These are phyloP conservation scores for Pleurotus giganteus DNA, from an alignment of 768 basidiomycete genomes.

Conservation along the genomic window DNA sequence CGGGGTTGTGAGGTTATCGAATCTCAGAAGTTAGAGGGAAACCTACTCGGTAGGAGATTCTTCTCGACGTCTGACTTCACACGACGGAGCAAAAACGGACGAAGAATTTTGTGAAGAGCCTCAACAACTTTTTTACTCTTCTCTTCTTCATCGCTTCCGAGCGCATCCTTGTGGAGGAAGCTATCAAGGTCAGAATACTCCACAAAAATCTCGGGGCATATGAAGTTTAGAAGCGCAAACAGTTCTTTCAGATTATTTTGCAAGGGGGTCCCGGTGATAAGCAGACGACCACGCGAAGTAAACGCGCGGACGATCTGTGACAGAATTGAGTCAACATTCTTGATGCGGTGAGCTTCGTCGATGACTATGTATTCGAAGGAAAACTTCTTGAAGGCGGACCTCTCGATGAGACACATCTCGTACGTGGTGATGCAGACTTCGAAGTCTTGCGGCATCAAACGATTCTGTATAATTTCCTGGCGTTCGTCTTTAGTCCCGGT, in stretches of 20 bases:
- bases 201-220: conserved; percentile 94
- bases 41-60: conserved; percentile 82
- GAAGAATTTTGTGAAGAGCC: conserved; percentile 93
- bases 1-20: conserved; percentile 4
- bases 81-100: conserved; percentile 90
- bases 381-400: conserved; percentile 88
- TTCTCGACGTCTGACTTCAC: conserved; percentile 99
- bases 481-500: conserved; percentile 92
- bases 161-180: conserved; percentile 89
- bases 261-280: conserved; percentile 96
- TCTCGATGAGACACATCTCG: conserved; percentile 96
- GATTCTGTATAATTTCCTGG: conserved; percentile 71
- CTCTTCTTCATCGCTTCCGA: conserved; percentile 62
- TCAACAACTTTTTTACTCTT: conserved; percentile 93
- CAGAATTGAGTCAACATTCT: conserved; percentile 96
- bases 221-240: conserved; percentile 90
- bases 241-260: conserved; percentile 98
- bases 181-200: conserved; percentile 89
- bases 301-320: conserved; percentile 93
- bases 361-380: conserved; percentile 98
- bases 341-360: conserved; percentile 98
- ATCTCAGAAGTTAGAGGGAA: background rate
- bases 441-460: conserved; percentile 84
- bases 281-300: conserved; percentile 80
- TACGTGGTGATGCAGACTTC: conserved; percentile 96